Evolutionary conservation across 441 rosid genomes (phyloP), one percentile per base, ranked within the genome.

Genomic region (Hura crepitans): DNA sequence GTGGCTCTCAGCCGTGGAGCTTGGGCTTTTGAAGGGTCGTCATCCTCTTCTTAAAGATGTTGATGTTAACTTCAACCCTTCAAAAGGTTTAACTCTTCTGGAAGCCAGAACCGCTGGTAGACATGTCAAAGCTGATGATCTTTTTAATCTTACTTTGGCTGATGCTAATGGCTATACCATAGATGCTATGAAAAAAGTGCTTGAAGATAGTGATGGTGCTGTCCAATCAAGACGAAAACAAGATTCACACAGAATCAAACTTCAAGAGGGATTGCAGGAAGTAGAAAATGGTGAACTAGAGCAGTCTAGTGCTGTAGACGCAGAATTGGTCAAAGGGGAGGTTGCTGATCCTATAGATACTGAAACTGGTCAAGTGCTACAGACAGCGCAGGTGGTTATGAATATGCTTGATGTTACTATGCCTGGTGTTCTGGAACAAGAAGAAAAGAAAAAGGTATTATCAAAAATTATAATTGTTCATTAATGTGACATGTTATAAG

Each of bases 1-100:
- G 99, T 96, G 99, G 99, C 89, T 96, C 62, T 69, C 85, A 65
- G 96, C 95, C 4, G 97, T 92, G 75, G 99, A 96, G 75, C 94
- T 96, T 74, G 99, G 92, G 78, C 93, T 96, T 78, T 77, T 96
- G 65, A 96, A 96, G 85, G 99, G 99, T 64, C 97, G 93, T 53
- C 99, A 96, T 84, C 99, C 99, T 67, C 93, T 92, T 74, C 64
- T 96, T 78, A 82, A 87, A 78, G 98, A 96, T 79, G 81, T 92
- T 60, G 99, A 96, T 78, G 78, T 92, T 71, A 77, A 83, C 72
- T 81, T 92, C 79, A 91, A 83, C 78, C 96, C 95, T 75, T 70
- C 84, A 42, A 81, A 83, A 75, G 90, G 93, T 71, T 78, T 86
- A 70, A 74, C 83, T 75, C 78, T 81, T 74, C 70, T 77, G 60